Evolutionary conservation across 352 stramenopile genomes (phyloP).

Genomic region (Peronospora farinosa): DNA sequence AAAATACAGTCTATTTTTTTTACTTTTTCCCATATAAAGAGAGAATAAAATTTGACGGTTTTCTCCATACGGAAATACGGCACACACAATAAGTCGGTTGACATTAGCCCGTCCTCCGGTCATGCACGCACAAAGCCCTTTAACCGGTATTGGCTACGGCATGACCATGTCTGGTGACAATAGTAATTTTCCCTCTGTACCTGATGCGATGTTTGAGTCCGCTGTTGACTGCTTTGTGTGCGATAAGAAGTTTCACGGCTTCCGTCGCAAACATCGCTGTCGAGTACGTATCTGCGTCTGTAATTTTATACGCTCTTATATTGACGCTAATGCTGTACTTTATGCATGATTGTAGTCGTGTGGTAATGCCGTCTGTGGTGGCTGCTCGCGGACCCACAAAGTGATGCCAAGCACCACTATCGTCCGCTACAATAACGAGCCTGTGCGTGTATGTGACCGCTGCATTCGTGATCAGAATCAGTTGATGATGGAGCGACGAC

Average conservation of each 20-base stretch:
- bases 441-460: slow-evolving; percentile 72
- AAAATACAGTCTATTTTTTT: neutral
- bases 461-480: slow-evolving; percentile 74
- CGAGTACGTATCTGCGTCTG: slow-evolving; percentile 27
- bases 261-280: slow-evolving; percentile 79
- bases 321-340: neutral
- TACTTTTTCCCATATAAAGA: too few relatives aligned
- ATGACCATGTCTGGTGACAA: slow-evolving; percentile 17
- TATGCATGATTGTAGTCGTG: slow-evolving; percentile 39
- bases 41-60: neutral
- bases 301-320: neutral
- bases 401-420: slow-evolving; percentile 60
- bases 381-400: slow-evolving; percentile 71
- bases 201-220: slow-evolving; percentile 50
- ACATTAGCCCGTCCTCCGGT: neutral
- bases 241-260: slow-evolving; percentile 83
- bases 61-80: slow-evolving; percentile 3
- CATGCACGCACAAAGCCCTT: slow-evolving; percentile 23
- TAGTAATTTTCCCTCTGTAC: slow-evolving; percentile 20
- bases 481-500: slow-evolving; percentile 61
- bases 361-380: slow-evolving; percentile 71
- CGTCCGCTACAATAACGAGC: slow-evolving; percentile 70
- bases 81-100: slow-evolving; percentile 4
- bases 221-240: slow-evolving; percentile 67
- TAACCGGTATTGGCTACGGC: slow-evolving; percentile 19